Evolutionary conservation across 768 basidiomycete genomes (phyloP).

Genomic region (Serendipita indica): DNA sequence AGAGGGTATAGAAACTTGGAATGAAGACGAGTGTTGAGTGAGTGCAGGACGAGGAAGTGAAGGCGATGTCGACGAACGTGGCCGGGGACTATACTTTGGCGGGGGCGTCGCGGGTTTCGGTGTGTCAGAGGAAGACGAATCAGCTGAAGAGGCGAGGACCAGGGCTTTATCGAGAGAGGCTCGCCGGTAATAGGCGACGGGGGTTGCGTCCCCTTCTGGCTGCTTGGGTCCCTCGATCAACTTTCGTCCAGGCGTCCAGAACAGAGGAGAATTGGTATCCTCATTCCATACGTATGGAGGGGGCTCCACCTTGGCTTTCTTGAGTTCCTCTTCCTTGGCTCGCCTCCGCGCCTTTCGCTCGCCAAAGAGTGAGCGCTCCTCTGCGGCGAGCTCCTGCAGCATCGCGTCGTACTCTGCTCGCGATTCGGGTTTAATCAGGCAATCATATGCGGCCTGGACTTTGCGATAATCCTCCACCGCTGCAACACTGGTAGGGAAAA

Average conservation of each 20-base stretch:
- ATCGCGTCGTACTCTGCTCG: slow-evolving; percentile 3
- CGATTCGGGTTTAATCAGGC: slow-evolving; percentile 2
- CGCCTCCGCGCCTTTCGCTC: slow-evolving; percentile 4
- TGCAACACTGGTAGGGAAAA: not conserved
- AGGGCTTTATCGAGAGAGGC: slow-evolving; percentile 3
- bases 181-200: slow-evolving; percentile 1
- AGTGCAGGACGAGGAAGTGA: too few species aligned
- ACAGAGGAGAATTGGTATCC: not conserved
- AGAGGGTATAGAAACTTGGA: too few species aligned
- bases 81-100: not conserved
- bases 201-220: not conserved
- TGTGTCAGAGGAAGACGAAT: not conserved
- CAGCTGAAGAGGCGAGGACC: not conserved
- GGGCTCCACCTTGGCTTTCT: not conserved
- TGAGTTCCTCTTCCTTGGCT: not conserved
- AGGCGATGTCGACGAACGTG: not conserved
- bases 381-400: not conserved
- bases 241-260: slow-evolving; percentile 7
- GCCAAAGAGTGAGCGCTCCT: slow-evolving; percentile 3
- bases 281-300: slow-evolving; percentile 8
- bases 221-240: slow-evolving; percentile 2
- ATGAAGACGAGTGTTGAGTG: not conserved
- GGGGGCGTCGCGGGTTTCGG: not conserved
- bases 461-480: not conserved
- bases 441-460: slow-evolving; percentile 1